Conservation (phyloP, 768 basidiomycete species). For the Aureoboletus auriporus region DNA sequence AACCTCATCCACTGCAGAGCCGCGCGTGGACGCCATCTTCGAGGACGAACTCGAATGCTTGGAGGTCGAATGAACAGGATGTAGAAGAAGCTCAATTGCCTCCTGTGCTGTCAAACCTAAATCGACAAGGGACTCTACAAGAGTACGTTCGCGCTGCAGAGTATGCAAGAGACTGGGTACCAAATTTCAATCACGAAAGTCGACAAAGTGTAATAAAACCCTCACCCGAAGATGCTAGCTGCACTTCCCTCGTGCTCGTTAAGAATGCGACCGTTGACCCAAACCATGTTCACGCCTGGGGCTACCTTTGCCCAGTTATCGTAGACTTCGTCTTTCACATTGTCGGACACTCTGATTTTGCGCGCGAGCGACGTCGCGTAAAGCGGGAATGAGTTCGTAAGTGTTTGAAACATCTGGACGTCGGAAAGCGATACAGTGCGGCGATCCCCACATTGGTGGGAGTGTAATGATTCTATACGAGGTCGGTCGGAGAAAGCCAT, state of each 20-base stretch:
- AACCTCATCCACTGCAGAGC: conserved; percentile 9
- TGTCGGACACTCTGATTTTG: conserved; percentile 51
- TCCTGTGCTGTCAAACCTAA: conserved; percentile 62
- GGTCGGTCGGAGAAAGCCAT: conserved; percentile 49
- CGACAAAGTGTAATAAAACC: neutral
- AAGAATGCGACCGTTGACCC: conserved; percentile 76
- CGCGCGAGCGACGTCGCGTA: conserved; percentile 75
- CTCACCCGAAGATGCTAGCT: conserved; percentile 47
- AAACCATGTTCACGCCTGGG: conserved; percentile 55
- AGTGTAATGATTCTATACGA: conserved; percentile 33
- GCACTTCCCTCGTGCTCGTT: conserved; percentile 63
- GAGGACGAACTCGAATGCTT: conserved; percentile 35
- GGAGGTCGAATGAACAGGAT: conserved; percentile 50
- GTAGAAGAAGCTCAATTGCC: conserved; percentile 70
- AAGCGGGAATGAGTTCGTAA: conserved; percentile 88
- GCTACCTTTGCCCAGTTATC: conserved; percentile 51
- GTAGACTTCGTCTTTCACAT: conserved; percentile 52
- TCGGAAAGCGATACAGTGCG: conserved; percentile 11
- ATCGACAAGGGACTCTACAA: conserved; percentile 54
- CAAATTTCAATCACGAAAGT: conserved; percentile 6
- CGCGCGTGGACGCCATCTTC: neutral
- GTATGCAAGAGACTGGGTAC: conserved; percentile 55
- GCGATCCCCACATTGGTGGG: conserved; percentile 19
- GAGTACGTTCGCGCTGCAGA: conserved; percentile 65
- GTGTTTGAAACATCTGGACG: conserved; percentile 43